Evolutionary conservation across 2,329 filamentous ascomycete species (phyloP).

Genomic region (Fusarium multiceps): DNA sequence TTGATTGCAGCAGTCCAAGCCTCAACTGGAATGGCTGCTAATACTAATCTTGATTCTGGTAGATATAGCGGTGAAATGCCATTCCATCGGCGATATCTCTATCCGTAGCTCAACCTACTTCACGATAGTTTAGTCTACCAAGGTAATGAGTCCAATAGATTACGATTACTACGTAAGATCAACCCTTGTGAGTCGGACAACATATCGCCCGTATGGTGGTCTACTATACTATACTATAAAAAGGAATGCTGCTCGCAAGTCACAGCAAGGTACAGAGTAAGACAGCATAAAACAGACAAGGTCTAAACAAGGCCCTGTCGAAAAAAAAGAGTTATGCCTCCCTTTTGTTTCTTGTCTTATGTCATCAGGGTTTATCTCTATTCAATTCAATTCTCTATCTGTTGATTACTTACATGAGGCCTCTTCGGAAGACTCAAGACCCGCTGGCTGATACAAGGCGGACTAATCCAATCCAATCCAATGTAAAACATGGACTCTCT

Average conservation of each 20-base stretch:
- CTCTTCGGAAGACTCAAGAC: neutral
- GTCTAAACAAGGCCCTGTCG: neutral
- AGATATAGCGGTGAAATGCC: neutral
- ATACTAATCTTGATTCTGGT: neutral
- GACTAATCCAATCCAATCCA: neutral
- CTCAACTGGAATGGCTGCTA: constrained; percentile 2
- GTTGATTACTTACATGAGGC: neutral
- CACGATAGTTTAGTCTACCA: neutral
- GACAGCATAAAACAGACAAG: neutral
- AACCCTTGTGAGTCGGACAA: constrained; percentile 13
- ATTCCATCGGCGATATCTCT: neutral
- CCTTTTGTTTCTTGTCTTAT: neutral
- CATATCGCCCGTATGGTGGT: neutral
- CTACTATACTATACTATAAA: constrained; percentile 14
- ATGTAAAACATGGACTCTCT: constrained; percentile 4
- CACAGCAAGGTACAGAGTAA: neutral
- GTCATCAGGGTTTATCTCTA: neutral
- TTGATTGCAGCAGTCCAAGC: constrained; percentile 7
- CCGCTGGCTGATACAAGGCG: constrained; percentile 2
- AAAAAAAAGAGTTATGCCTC: neutral
- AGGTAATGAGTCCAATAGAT: neutral
- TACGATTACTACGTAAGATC: neutral
- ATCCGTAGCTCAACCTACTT: neutral
- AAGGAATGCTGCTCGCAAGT: constrained; percentile 6
- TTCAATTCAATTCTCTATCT: neutral